Evolutionary conservation across 305 asterid species (phyloP), one percentile per base, ranked within the genome.

Genomic region (Euphrasia arctica): DNA sequence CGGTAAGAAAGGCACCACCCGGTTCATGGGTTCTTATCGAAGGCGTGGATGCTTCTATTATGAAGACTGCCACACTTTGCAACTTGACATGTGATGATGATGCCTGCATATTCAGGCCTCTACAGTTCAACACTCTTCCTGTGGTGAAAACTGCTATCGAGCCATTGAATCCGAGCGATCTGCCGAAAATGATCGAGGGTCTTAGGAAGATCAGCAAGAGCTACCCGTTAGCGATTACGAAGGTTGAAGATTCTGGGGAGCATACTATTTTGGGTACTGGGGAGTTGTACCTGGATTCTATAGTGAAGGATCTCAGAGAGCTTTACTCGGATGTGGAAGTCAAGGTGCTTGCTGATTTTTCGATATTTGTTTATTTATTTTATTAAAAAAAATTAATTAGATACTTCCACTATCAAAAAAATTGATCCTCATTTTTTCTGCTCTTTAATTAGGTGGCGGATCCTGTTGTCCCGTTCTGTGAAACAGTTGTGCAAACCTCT

Each of bases 141-240:
- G 99, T 90, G 81, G 99, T 93, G 75, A 93, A 93, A 86, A 93
- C 97, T 13, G 99, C 99, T 13, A 93, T 95, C 5, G 97, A 93
- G 78, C 99, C 97, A 68, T 77, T 93, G 76, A 90, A 93, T 81
- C 96, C 96, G 29, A 93, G 99, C 39, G 95, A 93, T 76, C 79
- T 90, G 75, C 99, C 99, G n/a, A 93, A 90, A 80, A 93, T 93
- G 99, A 97, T 90, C 65, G 99, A 90, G 80, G 97, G 96, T 59
- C 96, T 93, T 64, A 79, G 99, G 73, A 93, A 93, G 79, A 93
- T 93, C 74, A 90, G 97, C 83, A 90, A 93, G 84, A 93, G 99
- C 77, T 93, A 93, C 75, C 99, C 99, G 63, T 76, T 93, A 61
- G 99, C 97, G 41, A 90, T 93, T 70, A 93, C 97, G 2, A 90